Evolutionary conservation across 176 grass and related monocot genomes (phyloP).

Genomic region (Ensete ventricosum): DNA sequence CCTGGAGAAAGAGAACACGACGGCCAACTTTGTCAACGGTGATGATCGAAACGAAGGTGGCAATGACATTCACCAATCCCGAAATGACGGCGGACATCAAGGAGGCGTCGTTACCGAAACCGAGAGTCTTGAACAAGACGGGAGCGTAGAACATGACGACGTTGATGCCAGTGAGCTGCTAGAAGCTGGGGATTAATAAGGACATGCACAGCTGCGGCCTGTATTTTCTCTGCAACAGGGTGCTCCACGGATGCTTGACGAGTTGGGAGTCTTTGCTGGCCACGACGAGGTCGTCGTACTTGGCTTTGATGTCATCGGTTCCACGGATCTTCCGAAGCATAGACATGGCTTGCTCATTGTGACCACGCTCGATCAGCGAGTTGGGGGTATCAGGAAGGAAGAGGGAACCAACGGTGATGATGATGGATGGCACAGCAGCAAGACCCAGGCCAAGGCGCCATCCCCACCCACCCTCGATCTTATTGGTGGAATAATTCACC

Average conservation of each 20-base stretch:
- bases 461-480: not conserved
- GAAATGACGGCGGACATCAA: no score
- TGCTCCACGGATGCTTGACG: not conserved
- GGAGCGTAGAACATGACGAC: no score
- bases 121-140: no score
- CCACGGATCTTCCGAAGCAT: not conserved
- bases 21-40: no score
- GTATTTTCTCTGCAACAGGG: not conserved
- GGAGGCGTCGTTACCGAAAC: no score
- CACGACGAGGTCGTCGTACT: not conserved
- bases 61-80: no score
- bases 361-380: not conserved
- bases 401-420: not conserved
- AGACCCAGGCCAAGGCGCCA: not conserved
- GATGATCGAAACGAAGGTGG: no score
- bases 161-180: no score
- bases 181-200: no score
- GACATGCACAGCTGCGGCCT: not conserved
- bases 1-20: no score
- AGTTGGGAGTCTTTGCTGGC: not conserved
- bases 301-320: not conserved
- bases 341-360: not conserved
- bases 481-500: not conserved
- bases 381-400: not conserved
- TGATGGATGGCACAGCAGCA: not conserved